Evolutionary conservation across 2,329 filamentous ascomycete species (phyloP).

Genomic region (Fusarium odoratissimum): DNA sequence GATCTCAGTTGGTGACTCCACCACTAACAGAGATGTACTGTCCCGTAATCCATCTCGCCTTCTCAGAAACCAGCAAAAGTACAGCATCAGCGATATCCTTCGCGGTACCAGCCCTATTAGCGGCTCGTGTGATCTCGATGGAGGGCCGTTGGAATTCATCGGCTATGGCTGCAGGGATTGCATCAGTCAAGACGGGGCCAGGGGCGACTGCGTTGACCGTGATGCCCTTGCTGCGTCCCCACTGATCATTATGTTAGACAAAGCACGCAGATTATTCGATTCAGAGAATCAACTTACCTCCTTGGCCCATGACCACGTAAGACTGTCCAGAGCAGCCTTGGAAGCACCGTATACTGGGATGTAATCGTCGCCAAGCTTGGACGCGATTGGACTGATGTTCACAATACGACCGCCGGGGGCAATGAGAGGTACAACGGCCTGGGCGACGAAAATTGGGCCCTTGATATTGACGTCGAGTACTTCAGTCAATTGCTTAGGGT

Average conservation of each 20-base stretch:
- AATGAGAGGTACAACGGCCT: neutral
- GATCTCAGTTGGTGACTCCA: neutral
- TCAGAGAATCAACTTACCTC: neutral
- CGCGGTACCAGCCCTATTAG: accelerated
- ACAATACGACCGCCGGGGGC: accelerated
- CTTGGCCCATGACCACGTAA: neutral
- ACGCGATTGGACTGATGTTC: accelerated
- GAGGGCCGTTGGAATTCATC: neutral
- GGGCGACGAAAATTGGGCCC: accelerated
- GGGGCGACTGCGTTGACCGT: neutral
- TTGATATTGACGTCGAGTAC: neutral
- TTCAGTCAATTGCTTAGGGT: neutral
- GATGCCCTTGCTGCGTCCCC: neutral
- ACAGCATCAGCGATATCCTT: neutral
- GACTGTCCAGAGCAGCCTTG: neutral
- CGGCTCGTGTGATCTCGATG: neutral
- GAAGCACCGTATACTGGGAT: neutral
- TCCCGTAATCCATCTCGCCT: neutral
- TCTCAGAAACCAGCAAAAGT: neutral
- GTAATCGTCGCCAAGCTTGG: neutral
- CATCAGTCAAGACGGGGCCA: neutral
- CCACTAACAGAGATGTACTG: neutral
- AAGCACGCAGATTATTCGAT: accelerated
- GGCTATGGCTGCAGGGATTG: neutral
- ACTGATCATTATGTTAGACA: neutral